Evolutionary conservation across 2,329 filamentous ascomycete genomes (phyloP).

Genomic region (Aspergillus ochraceoroseus): DNA sequence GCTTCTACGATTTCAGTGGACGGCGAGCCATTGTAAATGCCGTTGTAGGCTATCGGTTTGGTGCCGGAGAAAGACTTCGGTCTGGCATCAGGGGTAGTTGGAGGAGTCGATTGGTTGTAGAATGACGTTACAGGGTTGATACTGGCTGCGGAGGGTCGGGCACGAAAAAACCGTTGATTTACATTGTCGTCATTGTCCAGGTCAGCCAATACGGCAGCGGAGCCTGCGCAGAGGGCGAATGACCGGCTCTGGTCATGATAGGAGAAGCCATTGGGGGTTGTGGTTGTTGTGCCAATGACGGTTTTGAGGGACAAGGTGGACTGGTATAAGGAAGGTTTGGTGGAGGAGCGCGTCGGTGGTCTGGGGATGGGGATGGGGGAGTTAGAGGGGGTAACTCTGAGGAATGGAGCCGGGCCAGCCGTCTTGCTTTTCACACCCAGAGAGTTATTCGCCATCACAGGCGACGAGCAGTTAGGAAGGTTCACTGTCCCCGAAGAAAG

Average conservation of each 20-base stretch:
- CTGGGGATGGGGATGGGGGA: constrained; percentile 63
- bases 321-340: constrained; percentile 43
- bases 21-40: constrained; percentile 45
- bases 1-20: constrained; percentile 55
- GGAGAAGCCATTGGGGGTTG: constrained; percentile 80
- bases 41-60: constrained; percentile 46
- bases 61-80: constrained; percentile 55
- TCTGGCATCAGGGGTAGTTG: constrained; percentile 52
- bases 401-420: constrained; percentile 33
- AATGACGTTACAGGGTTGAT: constrained; percentile 56
- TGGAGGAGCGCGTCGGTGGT: constrained; percentile 60
- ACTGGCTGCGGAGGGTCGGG: constrained; percentile 66
- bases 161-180: constrained; percentile 84
- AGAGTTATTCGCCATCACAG: constrained; percentile 38
- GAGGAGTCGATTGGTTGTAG: constrained; percentile 54
- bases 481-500: constrained; percentile 28
- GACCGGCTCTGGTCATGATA: constrained; percentile 62
- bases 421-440: constrained; percentile 36
- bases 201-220: constrained; percentile 83
- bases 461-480: constrained; percentile 18
- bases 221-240: constrained; percentile 90
- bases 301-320: constrained; percentile 65
- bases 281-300: constrained; percentile 87
- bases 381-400: constrained; percentile 70
- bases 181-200: constrained; percentile 61